A percentile compares a stretch with the other conserved stretches of the same genome.
phyloP scores from a whole-genome alignment of 2,329 filamentous ascomycete species.

The Clonostachys sp. region DNA sequence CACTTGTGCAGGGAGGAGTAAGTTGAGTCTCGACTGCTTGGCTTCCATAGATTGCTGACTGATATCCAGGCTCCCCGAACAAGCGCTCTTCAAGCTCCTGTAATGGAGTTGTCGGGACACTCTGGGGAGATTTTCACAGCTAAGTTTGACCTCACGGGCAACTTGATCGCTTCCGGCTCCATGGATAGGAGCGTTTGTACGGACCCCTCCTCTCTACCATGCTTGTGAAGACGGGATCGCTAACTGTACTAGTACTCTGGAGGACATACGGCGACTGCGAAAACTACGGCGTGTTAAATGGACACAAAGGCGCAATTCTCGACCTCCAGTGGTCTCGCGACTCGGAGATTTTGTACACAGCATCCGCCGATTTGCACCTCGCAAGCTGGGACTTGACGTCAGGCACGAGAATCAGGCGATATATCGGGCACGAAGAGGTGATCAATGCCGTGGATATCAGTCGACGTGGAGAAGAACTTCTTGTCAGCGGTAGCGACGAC shows the following conservation, averaged over 20 bases:
- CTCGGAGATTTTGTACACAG: slow-evolving; percentile 84
- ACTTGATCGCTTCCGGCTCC: slow-evolving; percentile 86
- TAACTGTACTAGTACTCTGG: slow-evolving; percentile 69
- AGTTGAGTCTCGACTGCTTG: slow-evolving; percentile 11
- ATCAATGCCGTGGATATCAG: slow-evolving; percentile 89
- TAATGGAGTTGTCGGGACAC: slow-evolving; percentile 87
- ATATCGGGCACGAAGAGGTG: slow-evolving; percentile 92
- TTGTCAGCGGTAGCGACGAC: slow-evolving; percentile 91
- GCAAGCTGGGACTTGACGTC: slow-evolving; percentile 95
- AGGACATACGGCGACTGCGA: slow-evolving; percentile 87
- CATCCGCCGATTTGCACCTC: slow-evolving; percentile 87
- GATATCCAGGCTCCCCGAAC: slow-evolving; percentile 65
- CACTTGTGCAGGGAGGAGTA: slow-evolving; percentile 48
- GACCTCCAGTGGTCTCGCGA: slow-evolving; percentile 97
- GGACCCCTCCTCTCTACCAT: slow-evolving; percentile 16
- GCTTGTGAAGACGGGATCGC: neutral
- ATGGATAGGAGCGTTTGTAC: slow-evolving; percentile 89
- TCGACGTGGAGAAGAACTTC: slow-evolving; percentile 81
- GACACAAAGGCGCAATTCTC: slow-evolving; percentile 85
- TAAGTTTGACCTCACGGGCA: slow-evolving; percentile 84
- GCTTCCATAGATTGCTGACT: slow-evolving; percentile 3
- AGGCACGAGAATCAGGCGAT: slow-evolving; percentile 85
- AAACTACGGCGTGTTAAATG: slow-evolving; percentile 85
- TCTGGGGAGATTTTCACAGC: slow-evolving; percentile 86
- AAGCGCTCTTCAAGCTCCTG: slow-evolving; percentile 79